phyloP scores from a whole-genome alignment of 116 monocot genomes.

The Posidonia oceanica region DNA sequence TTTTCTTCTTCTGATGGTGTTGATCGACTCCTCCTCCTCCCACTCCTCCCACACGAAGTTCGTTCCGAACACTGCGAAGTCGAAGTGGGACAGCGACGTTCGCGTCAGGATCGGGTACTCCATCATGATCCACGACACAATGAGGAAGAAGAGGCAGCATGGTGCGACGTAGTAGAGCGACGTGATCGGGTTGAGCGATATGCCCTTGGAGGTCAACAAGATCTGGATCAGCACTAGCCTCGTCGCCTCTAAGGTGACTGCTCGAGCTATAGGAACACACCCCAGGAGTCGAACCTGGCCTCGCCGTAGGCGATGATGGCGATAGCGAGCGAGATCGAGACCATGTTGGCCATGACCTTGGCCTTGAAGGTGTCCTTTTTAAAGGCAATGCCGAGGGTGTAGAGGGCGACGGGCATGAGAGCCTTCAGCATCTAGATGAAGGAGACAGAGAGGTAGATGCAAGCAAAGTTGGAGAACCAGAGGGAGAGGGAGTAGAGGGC shows the following conservation, averaged over 20 bases:
- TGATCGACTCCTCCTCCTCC: no score
- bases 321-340: constrained; percentile 54
- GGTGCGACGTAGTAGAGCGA: no score
- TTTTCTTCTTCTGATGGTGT: no score
- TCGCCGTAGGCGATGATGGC: constrained; percentile 73
- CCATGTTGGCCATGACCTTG: background rate
- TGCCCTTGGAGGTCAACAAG: no score
- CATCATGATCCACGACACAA: constrained; percentile 25
- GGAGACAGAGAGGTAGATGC: constrained; percentile 75
- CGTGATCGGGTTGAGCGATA: no score
- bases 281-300: constrained; percentile 32
- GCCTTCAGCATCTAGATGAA: constrained; percentile 86
- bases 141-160: no score
- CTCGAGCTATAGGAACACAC: constrained; percentile 37
- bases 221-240: no score
- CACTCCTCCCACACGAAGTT: no score
- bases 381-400: constrained; percentile 45
- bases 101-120: no score
- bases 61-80: constrained; percentile 31
- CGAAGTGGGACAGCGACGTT: constrained; percentile 19
- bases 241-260: constrained; percentile 40
- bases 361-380: constrained; percentile 43
- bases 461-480: constrained; percentile 80
- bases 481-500: constrained; percentile 1
- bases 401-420: constrained; percentile 6